Conservation (phyloP, 164 flowering plant species). For the Saururus chinensis region DNA sequence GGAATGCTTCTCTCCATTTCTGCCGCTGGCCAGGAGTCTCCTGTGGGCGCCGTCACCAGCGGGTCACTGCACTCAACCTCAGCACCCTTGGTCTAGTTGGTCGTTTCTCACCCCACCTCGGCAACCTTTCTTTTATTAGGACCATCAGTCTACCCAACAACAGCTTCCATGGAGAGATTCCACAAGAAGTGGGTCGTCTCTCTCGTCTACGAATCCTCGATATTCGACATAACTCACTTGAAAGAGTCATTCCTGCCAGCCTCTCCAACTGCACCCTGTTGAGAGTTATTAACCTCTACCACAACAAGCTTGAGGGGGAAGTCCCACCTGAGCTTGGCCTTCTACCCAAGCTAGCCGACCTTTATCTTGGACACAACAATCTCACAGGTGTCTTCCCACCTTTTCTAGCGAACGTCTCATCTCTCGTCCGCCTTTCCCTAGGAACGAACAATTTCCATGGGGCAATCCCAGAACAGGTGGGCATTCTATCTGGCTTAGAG, state of each 20-base stretch:
- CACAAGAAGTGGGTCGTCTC: too few species aligned
- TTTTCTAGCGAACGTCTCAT: slow-evolving; percentile 12
- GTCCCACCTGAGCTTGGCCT: slow-evolving; percentile 1
- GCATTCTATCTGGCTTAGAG: too few species aligned
- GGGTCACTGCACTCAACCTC: background rate
- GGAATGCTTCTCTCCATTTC: slow-evolving; percentile 4
- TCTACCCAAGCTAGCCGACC: background rate
- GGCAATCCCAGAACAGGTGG: too few species aligned
- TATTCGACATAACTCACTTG: too few species aligned
- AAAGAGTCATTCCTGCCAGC: slow-evolving; percentile 2
- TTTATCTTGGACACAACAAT: slow-evolving; percentile 4
- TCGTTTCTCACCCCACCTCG: too few species aligned
- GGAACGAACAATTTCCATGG: background rate
- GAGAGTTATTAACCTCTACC: background rate
- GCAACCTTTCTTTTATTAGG: too few species aligned
- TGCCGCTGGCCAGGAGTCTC: background rate
- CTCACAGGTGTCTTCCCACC: slow-evolving; percentile 15
- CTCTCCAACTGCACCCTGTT: slow-evolving; percentile 4
- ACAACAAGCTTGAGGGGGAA: background rate
- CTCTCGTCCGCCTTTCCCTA: background rate
- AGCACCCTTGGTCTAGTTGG: too few species aligned
- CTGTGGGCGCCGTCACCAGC: background rate
- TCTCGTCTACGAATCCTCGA: too few species aligned
- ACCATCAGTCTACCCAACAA: too few species aligned
- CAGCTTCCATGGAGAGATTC: too few species aligned